A percentile compares a stretch with the other conserved stretches of the same genome.
phyloP scores from a whole-genome alignment of 805 yeast species.

The Suhomyces faveliae region DNA sequence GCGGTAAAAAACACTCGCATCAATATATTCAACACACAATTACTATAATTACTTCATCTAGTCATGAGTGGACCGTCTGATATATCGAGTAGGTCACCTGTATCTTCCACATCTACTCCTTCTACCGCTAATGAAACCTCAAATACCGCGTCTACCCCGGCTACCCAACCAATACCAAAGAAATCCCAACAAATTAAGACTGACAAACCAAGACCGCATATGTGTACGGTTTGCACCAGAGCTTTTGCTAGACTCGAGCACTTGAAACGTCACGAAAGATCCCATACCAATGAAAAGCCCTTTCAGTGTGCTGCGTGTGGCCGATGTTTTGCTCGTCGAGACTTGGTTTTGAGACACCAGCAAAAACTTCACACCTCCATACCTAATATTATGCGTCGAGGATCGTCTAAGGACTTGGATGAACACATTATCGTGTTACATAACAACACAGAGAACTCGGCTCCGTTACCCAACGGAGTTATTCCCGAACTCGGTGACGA shows the following conservation, averaged over 20 bases:
- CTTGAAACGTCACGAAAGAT: conserved; percentile 83
- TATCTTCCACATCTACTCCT: conserved; percentile 11
- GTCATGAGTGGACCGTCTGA: conserved; percentile 9
- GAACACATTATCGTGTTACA: conserved; percentile 52
- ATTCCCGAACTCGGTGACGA: conserved; percentile 4
- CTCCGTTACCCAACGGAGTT: conserved; percentile 39
- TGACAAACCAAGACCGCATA: conserved; percentile 91
- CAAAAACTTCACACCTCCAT: conserved; percentile 77
- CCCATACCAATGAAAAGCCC: conserved; percentile 89
- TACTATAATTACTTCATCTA: background rate
- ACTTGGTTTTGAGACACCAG: conserved; percentile 86
- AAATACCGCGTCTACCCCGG: conserved; percentile 4
- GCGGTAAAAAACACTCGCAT: background rate
- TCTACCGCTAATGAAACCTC: conserved; percentile 4
- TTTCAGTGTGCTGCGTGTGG: conserved; percentile 96
- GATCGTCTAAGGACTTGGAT: conserved; percentile 28
- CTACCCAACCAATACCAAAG: conserved; percentile 73
- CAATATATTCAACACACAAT: background rate
- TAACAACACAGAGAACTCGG: conserved; percentile 51
- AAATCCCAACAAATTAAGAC: conserved; percentile 82
- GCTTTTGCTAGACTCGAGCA: conserved; percentile 96
- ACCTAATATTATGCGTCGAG: conserved; percentile 40
- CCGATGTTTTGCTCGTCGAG: conserved; percentile 90
- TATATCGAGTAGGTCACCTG: conserved; percentile 12
- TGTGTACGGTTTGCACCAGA: conserved; percentile 86